These are phyloP conservation scores for Brassica juncea DNA, from an alignment of 345 rosid species.

Conservation along the genomic window DNA sequence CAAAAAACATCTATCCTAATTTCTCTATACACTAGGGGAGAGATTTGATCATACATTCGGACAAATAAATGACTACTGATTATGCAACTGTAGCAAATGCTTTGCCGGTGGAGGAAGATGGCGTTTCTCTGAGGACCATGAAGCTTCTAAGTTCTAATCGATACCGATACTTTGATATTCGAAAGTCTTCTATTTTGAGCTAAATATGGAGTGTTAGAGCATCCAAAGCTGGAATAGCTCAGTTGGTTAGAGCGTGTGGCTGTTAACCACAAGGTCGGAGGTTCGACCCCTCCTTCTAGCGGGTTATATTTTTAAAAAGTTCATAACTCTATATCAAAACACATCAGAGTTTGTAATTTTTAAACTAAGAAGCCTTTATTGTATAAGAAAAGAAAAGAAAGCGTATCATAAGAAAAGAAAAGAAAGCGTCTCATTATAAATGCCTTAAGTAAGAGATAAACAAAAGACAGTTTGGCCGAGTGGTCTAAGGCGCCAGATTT, in stretches of 20 bases:
- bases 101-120: slow-evolving; percentile 42
- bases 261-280: slow-evolving; percentile 86
- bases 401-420: too few species aligned
- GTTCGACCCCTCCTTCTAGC: slow-evolving; percentile 75
- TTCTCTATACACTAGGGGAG: not conserved
- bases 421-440: too few species aligned
- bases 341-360: too few species aligned
- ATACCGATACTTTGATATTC: slow-evolving; percentile 61
- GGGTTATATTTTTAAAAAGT: not conserved
- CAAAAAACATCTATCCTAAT: slow-evolving; percentile 2
- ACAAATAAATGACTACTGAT: not conserved
- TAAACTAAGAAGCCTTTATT: too few species aligned
- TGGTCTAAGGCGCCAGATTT: slow-evolving; percentile 99
- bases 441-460: too few species aligned
- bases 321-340: too few species aligned
- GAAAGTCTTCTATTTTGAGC: slow-evolving; percentile 64
- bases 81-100: slow-evolving; percentile 27
- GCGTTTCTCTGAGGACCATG: slow-evolving; percentile 79
- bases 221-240: slow-evolving; percentile 64
- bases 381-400: too few species aligned
- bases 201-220: fast-evolving
- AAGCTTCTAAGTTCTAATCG: slow-evolving; percentile 46
- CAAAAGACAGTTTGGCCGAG: slow-evolving; percentile 93
- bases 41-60: not conserved
- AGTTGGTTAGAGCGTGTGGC: slow-evolving; percentile 87